Conservation (phyloP, 257 asterid genomes). For the Solanum gracilifrons region DNA sequence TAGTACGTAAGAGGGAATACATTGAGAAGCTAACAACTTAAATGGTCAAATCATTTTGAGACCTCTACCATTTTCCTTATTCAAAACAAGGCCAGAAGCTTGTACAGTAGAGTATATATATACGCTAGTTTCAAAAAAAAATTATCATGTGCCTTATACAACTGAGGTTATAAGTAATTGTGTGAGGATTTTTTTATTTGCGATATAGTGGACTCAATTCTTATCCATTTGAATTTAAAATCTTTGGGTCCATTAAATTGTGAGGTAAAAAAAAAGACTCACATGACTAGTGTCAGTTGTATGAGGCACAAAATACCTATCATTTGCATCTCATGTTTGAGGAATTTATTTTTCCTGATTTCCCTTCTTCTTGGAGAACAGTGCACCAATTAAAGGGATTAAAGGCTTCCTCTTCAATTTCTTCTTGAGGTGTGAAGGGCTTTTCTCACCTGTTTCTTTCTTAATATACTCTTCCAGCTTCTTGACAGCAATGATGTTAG, state of each 20-base stretch:
- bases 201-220: not conserved
- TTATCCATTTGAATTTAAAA: not conserved
- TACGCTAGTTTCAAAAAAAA: not conserved
- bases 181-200: not conserved
- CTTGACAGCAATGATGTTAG: slow-evolving; percentile 24
- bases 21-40: not conserved
- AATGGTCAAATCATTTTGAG: not conserved
- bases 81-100: not conserved
- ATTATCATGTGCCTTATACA: not conserved
- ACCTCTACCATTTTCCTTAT: not conserved
- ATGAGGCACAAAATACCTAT: not conserved
- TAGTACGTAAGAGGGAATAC: not conserved
- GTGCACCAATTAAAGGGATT: slow-evolving; percentile 43
- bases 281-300: not conserved
- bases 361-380: slow-evolving; percentile 39
- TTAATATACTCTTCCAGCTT: not conserved
- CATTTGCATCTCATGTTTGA: not conserved
- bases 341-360: not conserved
- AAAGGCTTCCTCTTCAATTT: slow-evolving; percentile 47
- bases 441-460: not conserved
- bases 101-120: not conserved
- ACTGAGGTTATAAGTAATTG: not conserved
- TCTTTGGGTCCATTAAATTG: not conserved
- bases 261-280: not conserved
- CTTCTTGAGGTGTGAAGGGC: slow-evolving; percentile 15